phyloP scores from a whole-genome alignment of 164 flowering plant genomes.

The Umbilicus rupestris region DNA sequence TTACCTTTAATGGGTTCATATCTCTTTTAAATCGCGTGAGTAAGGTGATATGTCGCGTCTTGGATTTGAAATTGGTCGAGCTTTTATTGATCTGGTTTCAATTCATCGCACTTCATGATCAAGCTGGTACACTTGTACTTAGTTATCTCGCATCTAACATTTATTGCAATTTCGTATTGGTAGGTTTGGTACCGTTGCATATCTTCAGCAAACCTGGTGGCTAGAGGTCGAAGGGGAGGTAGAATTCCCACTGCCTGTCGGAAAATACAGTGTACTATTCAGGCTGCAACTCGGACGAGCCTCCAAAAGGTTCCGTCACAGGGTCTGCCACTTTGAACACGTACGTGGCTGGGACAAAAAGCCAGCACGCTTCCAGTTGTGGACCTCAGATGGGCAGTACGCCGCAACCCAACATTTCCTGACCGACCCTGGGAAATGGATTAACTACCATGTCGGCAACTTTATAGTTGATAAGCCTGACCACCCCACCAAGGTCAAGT shows the following conservation, averaged over 20 bases:
- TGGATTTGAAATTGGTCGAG: neutral
- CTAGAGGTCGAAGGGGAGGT: conserved; percentile 43
- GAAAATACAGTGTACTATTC: conserved; percentile 67
- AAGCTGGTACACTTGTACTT: neutral
- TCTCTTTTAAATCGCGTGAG: neutral
- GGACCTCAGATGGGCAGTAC: conserved; percentile 60
- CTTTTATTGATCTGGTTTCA: neutral
- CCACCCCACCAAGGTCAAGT: conserved; percentile 42
- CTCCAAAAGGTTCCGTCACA: conserved; percentile 54
- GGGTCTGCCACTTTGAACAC: conserved; percentile 50
- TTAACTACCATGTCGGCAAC: conserved; percentile 55
- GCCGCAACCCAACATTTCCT: conserved; percentile 36
- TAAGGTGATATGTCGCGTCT: neutral
- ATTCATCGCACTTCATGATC: neutral
- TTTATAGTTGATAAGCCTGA: conserved; percentile 42
- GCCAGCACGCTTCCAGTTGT: conserved; percentile 57
- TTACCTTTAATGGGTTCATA: neutral
- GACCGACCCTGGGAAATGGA: conserved; percentile 67
- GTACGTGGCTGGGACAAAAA: conserved; percentile 82
- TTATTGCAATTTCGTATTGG: neutral
- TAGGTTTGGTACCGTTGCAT: conserved; percentile 67
- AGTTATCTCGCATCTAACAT: neutral
- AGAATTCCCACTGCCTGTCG: conserved; percentile 61
- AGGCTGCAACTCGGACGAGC: conserved; percentile 61
- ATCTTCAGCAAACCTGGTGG: conserved; percentile 50